Conservation (phyloP, 495 filamentous ascomycete species). For the Aspergillus incahuasiensis region DNA sequence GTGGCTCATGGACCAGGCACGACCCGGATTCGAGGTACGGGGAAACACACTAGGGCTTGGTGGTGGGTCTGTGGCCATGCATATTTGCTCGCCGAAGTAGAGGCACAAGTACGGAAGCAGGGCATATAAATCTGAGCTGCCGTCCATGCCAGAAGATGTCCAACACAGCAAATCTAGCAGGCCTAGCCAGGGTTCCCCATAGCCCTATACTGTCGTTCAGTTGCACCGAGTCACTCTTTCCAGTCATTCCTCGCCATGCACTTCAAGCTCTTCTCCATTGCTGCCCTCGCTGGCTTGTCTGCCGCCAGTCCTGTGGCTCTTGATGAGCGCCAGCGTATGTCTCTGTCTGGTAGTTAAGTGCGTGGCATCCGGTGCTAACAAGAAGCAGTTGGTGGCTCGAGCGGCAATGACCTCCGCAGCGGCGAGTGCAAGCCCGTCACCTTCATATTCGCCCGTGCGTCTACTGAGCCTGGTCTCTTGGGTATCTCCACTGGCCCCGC, state of each 20-base stretch:
- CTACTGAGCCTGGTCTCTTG: conserved; percentile 46
- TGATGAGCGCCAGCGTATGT: conserved; percentile 21
- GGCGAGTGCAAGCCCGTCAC: conserved; percentile 43
- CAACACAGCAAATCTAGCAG: not conserved
- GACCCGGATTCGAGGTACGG: not conserved
- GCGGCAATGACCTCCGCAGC: conserved; percentile 38
- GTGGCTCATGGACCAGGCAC: not conserved
- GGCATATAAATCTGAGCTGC: not conserved
- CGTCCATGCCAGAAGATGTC: not conserved
- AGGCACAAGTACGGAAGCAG: not conserved
- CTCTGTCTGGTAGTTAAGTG: conserved; percentile 18
- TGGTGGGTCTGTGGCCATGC: not conserved
- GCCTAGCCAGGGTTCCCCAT: not conserved
- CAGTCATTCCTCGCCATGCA: conserved; percentile 6
- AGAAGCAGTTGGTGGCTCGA: not conserved
- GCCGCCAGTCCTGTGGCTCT: conserved; percentile 23
- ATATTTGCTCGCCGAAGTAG: not conserved
- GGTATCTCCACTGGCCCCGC: conserved; percentile 35
- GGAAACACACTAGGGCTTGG: not conserved
- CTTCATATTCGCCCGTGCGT: conserved; percentile 50
- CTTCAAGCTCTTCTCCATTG: conserved; percentile 3
- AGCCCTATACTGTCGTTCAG: not conserved
- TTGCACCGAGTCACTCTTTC: not conserved
- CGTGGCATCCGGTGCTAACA: not conserved
- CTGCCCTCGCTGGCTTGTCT: conserved; percentile 15